These are phyloP conservation scores for Clarireedia homoeocarpa DNA, from an alignment of 2,329 filamentous ascomycete genomes.

Conservation along the genomic window DNA sequence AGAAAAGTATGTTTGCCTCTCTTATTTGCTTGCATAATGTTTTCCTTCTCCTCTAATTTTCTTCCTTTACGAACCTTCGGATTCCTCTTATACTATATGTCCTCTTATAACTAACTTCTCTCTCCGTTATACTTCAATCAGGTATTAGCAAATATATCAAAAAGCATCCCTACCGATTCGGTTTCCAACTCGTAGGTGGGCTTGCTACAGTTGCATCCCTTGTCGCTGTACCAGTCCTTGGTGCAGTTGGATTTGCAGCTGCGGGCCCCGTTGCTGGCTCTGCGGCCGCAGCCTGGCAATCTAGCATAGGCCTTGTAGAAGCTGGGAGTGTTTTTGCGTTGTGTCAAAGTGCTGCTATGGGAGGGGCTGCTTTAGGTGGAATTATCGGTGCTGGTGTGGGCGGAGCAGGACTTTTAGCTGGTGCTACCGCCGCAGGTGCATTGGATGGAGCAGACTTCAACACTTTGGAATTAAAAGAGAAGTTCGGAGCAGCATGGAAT, in stretches of 20 bases:
- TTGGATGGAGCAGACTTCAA: neutral
- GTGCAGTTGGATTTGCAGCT: constrained; percentile 20
- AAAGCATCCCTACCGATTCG: neutral
- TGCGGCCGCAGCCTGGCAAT: constrained; percentile 23
- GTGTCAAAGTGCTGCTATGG: constrained; percentile 21
- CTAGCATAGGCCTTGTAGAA: constrained; percentile 22
- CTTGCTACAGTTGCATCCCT: neutral
- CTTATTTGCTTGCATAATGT: no score
- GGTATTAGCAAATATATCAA: neutral
- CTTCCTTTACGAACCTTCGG: no score
- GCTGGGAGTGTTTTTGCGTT: constrained; percentile 26
- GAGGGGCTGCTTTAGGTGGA: neutral
- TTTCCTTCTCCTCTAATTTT: neutral
- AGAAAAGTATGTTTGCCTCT: neutral
- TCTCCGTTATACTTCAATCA: no score
- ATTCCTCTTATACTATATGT: no score
- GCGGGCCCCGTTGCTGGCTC: constrained; percentile 19
- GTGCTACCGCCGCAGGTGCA: neutral
- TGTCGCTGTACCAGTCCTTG: neutral
- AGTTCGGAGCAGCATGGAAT: neutral
- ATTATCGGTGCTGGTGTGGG: neutral
- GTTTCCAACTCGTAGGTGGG: neutral
- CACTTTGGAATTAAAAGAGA: neutral
- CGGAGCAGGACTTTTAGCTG: neutral
- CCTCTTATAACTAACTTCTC: neutral